A percentile compares a stretch with the other conserved stretches of the same genome.
Conservation (phyloP, 2,329 filamentous ascomycete species). For the Pseudopyricularia javanii region DNA sequence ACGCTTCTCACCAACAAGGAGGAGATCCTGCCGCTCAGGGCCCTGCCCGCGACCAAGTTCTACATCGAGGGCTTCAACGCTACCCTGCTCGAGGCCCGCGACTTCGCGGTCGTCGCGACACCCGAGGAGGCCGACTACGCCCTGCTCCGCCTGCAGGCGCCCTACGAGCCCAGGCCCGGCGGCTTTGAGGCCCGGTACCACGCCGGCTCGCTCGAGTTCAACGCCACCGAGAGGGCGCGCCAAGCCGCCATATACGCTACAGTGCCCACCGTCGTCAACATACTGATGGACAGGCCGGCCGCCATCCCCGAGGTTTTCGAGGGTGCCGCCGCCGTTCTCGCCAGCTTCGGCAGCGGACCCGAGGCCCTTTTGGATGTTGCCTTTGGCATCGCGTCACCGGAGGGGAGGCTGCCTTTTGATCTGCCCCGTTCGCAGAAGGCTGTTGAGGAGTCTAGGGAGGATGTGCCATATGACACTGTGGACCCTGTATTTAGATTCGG, state of each 20-base stretch:
- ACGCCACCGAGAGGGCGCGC: too few relatives aligned
- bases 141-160: conserved; percentile 23
- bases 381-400: conserved; percentile 14
- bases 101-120: conserved; percentile 14
- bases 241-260: conserved; percentile 12
- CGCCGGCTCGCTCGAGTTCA: conserved; percentile 5
- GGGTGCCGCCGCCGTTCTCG: conserved; percentile 21
- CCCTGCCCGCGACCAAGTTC: too few relatives aligned
- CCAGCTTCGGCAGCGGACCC: conserved; percentile 6
- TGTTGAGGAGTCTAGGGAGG: conserved; percentile 18
- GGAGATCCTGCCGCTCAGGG: too few relatives aligned
- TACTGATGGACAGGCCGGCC: conserved; percentile 28
- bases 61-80: too few relatives aligned
- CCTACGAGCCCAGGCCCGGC: conserved; percentile 25
- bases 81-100: too few relatives aligned
- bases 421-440: conserved; percentile 23
- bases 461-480: conserved; percentile 15
- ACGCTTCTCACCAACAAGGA: conserved; percentile 7
- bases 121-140: conserved; percentile 26
- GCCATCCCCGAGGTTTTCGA: conserved; percentile 18
- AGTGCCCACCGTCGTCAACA: conserved; percentile 26
- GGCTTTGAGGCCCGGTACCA: conserved; percentile 26
- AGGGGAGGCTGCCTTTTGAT: too few relatives aligned
- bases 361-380: conserved; percentile 30
- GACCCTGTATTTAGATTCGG: conserved; percentile 17